phyloP scores from a whole-genome alignment of 176 grass and related monocot genomes.

The Oryza australiensis region DNA sequence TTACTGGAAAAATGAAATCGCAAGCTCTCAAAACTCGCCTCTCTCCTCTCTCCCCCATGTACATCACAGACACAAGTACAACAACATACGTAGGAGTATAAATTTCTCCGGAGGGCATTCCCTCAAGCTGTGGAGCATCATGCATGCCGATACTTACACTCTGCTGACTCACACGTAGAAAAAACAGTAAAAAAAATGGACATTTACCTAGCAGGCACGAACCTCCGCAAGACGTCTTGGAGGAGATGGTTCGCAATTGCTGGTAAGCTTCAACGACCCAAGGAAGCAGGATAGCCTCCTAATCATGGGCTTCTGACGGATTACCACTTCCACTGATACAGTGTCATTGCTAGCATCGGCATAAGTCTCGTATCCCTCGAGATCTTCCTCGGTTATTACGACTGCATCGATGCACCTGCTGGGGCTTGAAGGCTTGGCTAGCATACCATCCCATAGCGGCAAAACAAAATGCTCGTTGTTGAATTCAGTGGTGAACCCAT shows the following conservation, averaged over 20 bases:
- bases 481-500: conserved; percentile 21
- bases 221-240: conserved; percentile 49
- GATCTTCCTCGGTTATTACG: conserved; percentile 67
- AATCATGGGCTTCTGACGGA: conserved; percentile 48
- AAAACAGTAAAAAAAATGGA: neutral
- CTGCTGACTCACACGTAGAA: conserved; percentile 1
- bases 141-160: conserved; percentile 34
- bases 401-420: conserved; percentile 44
- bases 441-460: conserved; percentile 31
- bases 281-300: conserved; percentile 68
- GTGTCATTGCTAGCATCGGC: conserved; percentile 12
- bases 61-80: neutral
- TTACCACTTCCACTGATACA: conserved; percentile 26
- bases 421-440: conserved; percentile 37
- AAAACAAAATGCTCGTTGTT: conserved; percentile 42
- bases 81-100: conserved; percentile 6
- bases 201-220: conserved; percentile 47
- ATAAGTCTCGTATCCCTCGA: conserved; percentile 65
- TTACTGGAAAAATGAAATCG: conserved; percentile 4
- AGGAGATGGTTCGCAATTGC: conserved; percentile 36
- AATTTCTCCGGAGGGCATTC: neutral
- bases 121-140: conserved; percentile 9
- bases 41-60: neutral
- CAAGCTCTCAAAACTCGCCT: neutral
- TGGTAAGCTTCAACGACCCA: conserved; percentile 54